These are phyloP conservation scores for Rhodamnia argentea DNA, from an alignment of 345 rosid genomes.

Conservation along the genomic window DNA sequence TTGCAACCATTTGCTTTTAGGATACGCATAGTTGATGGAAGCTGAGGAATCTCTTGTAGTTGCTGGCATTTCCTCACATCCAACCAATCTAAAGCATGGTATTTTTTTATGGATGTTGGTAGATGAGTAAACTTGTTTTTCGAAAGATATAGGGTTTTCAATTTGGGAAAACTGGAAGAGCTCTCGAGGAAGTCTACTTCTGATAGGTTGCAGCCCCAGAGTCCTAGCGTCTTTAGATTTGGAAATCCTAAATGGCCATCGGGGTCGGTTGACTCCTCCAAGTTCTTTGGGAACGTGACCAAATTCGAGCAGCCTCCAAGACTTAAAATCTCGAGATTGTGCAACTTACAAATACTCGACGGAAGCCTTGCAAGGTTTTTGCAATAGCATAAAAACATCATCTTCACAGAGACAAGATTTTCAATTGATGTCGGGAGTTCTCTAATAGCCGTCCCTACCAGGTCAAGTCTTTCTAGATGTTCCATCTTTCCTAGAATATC, in stretches of 20 bases:
- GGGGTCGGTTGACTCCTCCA: neutral
- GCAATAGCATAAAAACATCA: accelerated
- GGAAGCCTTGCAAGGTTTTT: neutral
- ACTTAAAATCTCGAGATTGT: neutral
- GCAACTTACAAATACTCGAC: neutral
- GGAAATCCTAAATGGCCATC: neutral
- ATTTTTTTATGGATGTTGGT: neutral
- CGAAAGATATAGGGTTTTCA: accelerated
- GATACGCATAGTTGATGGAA: no score
- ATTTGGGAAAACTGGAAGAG: neutral
- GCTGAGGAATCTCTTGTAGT: no score
- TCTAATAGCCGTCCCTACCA: accelerated
- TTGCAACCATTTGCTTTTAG: no score
- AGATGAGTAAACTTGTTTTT: neutral
- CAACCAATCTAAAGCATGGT: no score
- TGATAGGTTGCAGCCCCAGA: neutral
- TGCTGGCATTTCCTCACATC: neutral
- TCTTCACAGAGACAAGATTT: neutral
- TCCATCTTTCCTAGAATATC: neutral
- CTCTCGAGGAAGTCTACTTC: neutral
- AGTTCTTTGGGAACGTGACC: neutral
- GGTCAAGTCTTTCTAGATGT: accelerated
- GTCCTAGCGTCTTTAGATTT: neutral
- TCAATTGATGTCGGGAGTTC: neutral
- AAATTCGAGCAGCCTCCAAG: neutral